phyloP scores from a whole-genome alignment of 345 rosid genomes.

The Viola odorata region DNA sequence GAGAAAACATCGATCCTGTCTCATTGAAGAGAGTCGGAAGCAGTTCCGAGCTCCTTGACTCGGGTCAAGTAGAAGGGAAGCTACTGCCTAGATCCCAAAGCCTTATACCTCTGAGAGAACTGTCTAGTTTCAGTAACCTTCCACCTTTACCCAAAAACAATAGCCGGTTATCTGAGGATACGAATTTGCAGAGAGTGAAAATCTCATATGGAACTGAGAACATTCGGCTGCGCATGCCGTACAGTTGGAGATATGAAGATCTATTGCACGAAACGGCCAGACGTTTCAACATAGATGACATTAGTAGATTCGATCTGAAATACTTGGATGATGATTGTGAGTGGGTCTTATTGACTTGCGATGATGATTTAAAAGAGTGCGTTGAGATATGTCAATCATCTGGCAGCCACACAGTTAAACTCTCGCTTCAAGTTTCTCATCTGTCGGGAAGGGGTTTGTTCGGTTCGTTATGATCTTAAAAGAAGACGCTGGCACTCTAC shows the following conservation, averaged over 20 bases:
- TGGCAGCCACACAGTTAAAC: slow-evolving; percentile 49
- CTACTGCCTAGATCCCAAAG: slow-evolving; percentile 42
- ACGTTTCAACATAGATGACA: slow-evolving; percentile 59
- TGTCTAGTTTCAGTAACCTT: slow-evolving; percentile 25
- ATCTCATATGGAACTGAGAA: slow-evolving; percentile 59
- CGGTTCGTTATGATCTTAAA: slow-evolving; percentile 25
- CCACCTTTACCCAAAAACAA: slow-evolving; percentile 17
- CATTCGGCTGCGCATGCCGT: slow-evolving; percentile 58
- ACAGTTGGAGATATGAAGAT: slow-evolving; percentile 40
- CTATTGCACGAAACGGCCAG: slow-evolving; percentile 57
- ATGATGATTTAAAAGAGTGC: slow-evolving; percentile 86
- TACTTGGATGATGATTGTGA: slow-evolving; percentile 94
- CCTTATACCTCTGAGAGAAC: slow-evolving; percentile 30
- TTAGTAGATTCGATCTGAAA: slow-evolving; percentile 57
- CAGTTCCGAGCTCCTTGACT: slow-evolving; percentile 42
- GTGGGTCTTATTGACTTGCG: slow-evolving; percentile 85
- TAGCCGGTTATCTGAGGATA: slow-evolving; percentile 32
- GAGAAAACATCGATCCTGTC: slow-evolving; percentile 19
- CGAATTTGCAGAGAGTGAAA: slow-evolving; percentile 53
- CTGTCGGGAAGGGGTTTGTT: slow-evolving; percentile 34
- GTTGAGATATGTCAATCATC: slow-evolving; percentile 52
- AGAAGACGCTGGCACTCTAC: no score
- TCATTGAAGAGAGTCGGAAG: slow-evolving; percentile 38
- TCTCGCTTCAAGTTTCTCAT: slow-evolving; percentile 53
- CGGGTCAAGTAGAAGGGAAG: slow-evolving; percentile 34